Evolutionary conservation across 306 rosid species (phyloP).

Genomic region (Medicago ruthenica): DNA sequence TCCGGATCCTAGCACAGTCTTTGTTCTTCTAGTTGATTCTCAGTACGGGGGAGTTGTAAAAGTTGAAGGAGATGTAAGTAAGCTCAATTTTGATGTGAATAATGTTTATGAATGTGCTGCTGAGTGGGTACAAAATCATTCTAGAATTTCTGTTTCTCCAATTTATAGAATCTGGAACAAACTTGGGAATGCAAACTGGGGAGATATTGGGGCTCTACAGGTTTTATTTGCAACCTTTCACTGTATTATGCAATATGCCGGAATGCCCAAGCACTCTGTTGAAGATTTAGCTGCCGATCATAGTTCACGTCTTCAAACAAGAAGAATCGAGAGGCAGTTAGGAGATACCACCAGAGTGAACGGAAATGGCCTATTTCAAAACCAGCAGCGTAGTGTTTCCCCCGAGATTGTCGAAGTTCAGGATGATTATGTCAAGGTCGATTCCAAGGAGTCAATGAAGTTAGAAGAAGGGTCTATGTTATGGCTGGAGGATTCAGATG

Average conservation of each 20-base stretch:
- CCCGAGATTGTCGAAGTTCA: conserved; percentile 97
- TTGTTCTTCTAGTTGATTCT: conserved; percentile 85
- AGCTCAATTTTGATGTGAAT: conserved; percentile 76
- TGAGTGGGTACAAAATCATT: conserved; percentile 87
- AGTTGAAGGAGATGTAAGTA: conserved; percentile 93
- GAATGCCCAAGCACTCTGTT: conserved; percentile 83
- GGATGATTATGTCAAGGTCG: conserved; percentile 67
- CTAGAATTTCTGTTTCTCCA: conserved; percentile 83
- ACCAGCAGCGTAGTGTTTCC: conserved; percentile 75
- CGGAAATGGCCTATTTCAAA: conserved; percentile 73
- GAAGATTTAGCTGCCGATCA: conserved; percentile 99
- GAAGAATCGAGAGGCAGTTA: conserved; percentile 87
- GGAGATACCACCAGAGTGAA: conserved; percentile 64
- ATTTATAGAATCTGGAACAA: conserved; percentile 94
- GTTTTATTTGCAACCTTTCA: conserved; percentile 92
- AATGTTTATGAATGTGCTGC: conserved; percentile 92
- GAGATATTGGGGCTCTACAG: conserved; percentile 87
- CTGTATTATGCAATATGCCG: conserved; percentile 79
- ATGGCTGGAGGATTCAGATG: conserved; percentile 91
- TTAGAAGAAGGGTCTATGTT: conserved; percentile 80
- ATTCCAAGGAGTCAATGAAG: conserved; percentile 74
- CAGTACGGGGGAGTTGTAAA: conserved; percentile 92
- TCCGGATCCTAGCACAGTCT: conserved; percentile 66
- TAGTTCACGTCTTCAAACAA: conserved; percentile 90
- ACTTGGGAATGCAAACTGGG: conserved; percentile 98